phyloP scores from a whole-genome alignment of 345 rosid species.

The Carallia brachiata region DNA sequence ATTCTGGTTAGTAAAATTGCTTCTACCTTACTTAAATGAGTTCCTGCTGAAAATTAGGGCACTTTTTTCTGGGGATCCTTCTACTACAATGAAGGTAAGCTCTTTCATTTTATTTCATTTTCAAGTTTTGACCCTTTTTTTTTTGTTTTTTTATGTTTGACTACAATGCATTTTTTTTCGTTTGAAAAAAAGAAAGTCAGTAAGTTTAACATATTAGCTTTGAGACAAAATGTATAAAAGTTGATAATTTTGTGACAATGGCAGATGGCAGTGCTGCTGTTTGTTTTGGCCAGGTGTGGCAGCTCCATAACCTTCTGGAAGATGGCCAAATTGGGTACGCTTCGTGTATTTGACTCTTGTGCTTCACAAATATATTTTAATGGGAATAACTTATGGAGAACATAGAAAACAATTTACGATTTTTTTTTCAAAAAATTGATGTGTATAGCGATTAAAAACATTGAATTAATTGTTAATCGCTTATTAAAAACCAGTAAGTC shows the following conservation, averaged over 20 bases:
- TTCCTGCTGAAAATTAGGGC: slow-evolving; percentile 61
- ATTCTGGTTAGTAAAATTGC: slow-evolving; percentile 55
- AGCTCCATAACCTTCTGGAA: slow-evolving; percentile 86
- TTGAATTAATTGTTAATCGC: too few relatives aligned
- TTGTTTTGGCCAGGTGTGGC: slow-evolving; percentile 78
- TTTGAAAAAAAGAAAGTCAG: too few relatives aligned
- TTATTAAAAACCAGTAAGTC: too few relatives aligned
- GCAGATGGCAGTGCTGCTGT: slow-evolving; percentile 89
- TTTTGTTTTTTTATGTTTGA: too few relatives aligned
- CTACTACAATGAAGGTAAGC: slow-evolving; percentile 82
- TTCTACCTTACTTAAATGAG: slow-evolving; percentile 82
- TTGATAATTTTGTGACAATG: slow-evolving; percentile 30
- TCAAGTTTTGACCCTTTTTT: not conserved
- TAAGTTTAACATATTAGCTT: not conserved
- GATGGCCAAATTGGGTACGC: slow-evolving; percentile 78
- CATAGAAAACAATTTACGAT: too few relatives aligned
- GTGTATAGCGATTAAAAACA: too few relatives aligned
- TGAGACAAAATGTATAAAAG: slow-evolving; percentile 4
- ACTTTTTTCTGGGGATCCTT: slow-evolving; percentile 88
- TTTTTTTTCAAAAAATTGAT: too few relatives aligned
- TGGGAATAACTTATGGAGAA: too few relatives aligned
- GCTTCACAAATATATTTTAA: too few relatives aligned
- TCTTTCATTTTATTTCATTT: not conserved
- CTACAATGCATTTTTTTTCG: too few relatives aligned
- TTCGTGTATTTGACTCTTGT: not conserved